These are phyloP conservation scores for Pythium brachiatum DNA, from an alignment of 352 stramenopile genomes.

Conservation along the genomic window DNA sequence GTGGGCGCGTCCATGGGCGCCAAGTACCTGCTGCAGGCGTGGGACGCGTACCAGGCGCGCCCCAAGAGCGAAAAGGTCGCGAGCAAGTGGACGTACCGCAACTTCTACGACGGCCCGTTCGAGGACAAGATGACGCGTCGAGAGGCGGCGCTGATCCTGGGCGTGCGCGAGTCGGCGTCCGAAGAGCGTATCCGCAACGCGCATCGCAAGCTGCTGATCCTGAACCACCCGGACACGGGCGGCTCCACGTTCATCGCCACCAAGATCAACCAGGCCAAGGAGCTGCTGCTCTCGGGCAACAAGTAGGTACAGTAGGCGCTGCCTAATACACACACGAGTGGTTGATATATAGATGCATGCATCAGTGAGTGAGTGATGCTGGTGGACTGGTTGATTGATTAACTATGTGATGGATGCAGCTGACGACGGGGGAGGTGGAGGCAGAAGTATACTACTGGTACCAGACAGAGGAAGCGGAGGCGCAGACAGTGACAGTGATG, in stretches of 20 bases:
- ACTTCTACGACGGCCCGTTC: conserved; percentile 97
- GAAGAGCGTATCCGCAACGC: conserved; percentile 97
- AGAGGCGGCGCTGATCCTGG: conserved; percentile 98
- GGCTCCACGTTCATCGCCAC: conserved; percentile 97
- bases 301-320: conserved; percentile 13
- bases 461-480: not conserved
- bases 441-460: not conserved
- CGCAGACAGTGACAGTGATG: not conserved
- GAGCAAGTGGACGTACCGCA: conserved; percentile 76
- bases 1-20: conserved; percentile 63
- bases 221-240: conserved; percentile 99
- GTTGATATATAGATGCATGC: not conserved
- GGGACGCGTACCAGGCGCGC: conserved; percentile 65
- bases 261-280: conserved; percentile 99
- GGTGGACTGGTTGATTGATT: not conserved
- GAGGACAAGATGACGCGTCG: conserved; percentile 98
- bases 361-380: not conserved
- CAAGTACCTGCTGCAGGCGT: conserved; percentile 76
- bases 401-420: not conserved
- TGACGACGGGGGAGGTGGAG: not conserved
- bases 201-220: conserved; percentile 96
- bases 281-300: conserved; percentile 86
- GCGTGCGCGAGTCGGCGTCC: conserved; percentile 94
- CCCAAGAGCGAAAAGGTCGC: conserved; percentile 56
- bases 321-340: not conserved